Evolutionary conservation across 495 filamentous ascomycete genomes (phyloP).

Genomic region (Xylaria longipes): DNA sequence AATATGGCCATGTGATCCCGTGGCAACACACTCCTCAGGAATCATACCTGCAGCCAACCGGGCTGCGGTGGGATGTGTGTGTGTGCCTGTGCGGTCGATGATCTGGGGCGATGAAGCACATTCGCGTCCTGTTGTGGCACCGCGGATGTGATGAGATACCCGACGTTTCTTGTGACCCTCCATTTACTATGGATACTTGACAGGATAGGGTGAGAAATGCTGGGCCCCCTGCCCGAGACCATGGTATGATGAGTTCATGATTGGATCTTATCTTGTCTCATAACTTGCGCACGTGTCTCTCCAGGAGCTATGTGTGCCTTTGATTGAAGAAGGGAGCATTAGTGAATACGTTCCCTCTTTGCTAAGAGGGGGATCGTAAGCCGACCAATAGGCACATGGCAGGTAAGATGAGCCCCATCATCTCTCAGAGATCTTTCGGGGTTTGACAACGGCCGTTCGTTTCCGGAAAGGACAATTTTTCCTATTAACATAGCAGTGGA

Average conservation of each 20-base stretch:
- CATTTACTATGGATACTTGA: background rate
- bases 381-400: conserved; percentile 5
- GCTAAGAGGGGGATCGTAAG: conserved; percentile 1
- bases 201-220: background rate
- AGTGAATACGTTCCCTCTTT: background rate
- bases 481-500: background rate
- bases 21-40: background rate
- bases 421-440: background rate
- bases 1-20: background rate
- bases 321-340: background rate
- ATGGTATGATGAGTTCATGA: background rate
- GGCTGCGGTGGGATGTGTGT: background rate
- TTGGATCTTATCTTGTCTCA: conserved; percentile 3
- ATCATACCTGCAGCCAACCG: conserved; percentile 19
- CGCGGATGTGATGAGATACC: conserved; percentile 9
- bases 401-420: background rate
- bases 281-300: conserved; percentile 6
- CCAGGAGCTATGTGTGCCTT: background rate
- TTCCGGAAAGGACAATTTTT: background rate
- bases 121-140: conserved; percentile 20
- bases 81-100: background rate
- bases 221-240: background rate
- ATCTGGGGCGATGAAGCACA: conserved; percentile 7
- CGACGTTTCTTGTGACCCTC: background rate
- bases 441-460: background rate